phyloP scores from a whole-genome alignment of 768 basidiomycete species.

The Serendipita vermifera region DNA sequence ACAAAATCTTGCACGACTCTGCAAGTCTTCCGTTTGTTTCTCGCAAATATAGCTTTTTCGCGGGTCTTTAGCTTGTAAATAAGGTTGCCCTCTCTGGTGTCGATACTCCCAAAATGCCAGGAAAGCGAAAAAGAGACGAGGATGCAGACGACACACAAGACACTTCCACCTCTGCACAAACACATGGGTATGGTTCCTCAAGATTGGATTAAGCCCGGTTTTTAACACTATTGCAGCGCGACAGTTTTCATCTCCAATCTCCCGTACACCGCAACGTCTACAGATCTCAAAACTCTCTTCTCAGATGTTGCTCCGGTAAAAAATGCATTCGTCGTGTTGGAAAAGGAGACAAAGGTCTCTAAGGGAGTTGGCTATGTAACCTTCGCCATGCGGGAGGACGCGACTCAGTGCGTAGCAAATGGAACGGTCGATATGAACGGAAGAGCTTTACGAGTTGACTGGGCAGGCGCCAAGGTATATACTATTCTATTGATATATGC shows the following conservation, averaged over 20 bases:
- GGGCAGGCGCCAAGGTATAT: conserved; percentile 70
- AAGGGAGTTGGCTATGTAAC: conserved; percentile 97
- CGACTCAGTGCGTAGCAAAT: conserved; percentile 54
- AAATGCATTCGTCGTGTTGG: conserved; percentile 83
- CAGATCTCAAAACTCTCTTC: conserved; percentile 83
- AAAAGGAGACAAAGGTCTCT: conserved; percentile 57
- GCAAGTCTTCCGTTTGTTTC: too few relatives aligned
- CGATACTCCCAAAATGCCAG: too few relatives aligned
- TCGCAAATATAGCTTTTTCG: too few relatives aligned
- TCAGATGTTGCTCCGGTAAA: conserved; percentile 92
- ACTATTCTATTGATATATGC: neutral
- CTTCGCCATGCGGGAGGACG: conserved; percentile 82
- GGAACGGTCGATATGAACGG: conserved; percentile 54
- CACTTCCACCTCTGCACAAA: neutral
- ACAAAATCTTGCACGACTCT: too few relatives aligned
- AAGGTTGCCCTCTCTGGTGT: too few relatives aligned
- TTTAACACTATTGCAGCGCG: conserved; percentile 32
- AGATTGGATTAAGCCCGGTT: neutral
- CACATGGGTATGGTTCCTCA: neutral
- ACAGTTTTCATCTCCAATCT: conserved; percentile 91
- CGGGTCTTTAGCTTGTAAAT: too few relatives aligned
- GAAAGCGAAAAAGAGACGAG: conserved; percentile 10
- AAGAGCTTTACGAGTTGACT: conserved; percentile 58
- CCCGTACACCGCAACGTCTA: conserved; percentile 80
- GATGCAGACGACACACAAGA: neutral